phyloP scores from a whole-genome alignment of 345 rosid species.

The Excoecaria cochinchinensis region DNA sequence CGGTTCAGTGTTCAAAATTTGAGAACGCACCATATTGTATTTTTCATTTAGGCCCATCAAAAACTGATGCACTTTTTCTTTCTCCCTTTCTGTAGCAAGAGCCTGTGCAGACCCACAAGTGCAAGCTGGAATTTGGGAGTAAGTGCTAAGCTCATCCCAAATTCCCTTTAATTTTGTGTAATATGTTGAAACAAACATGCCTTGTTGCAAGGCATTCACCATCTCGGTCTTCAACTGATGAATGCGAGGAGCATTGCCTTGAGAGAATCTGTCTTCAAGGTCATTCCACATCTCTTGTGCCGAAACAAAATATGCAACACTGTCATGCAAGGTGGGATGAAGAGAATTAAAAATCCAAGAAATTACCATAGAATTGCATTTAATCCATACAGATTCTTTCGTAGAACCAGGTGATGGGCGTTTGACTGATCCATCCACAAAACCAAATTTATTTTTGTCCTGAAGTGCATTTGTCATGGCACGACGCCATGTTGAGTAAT shows the following conservation, averaged over 20 bases:
- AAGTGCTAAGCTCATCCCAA: background rate
- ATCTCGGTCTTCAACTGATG: background rate
- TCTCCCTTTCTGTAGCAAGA: background rate
- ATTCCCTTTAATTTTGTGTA: background rate
- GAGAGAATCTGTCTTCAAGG: background rate
- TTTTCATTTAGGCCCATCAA: background rate
- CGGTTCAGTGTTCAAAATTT: background rate
- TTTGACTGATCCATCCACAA: background rate
- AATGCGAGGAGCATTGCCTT: slow-evolving; percentile 4
- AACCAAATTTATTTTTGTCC: background rate
- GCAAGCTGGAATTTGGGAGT: background rate
- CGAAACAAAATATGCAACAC: background rate
- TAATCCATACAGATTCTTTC: background rate
- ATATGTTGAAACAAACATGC: background rate
- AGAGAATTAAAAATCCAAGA: slow-evolving; percentile 3
- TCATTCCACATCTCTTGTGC: background rate
- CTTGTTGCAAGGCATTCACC: background rate
- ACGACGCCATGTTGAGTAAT: background rate
- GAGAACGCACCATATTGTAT: background rate
- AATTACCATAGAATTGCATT: background rate
- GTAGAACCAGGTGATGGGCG: background rate
- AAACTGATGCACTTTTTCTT: background rate
- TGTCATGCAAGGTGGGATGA: no score
- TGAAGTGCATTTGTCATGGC: background rate
- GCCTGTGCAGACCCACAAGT: background rate